These are phyloP conservation scores for Phytophthora megakarya DNA, from an alignment of 352 stramenopile species.

Conservation along the genomic window DNA sequence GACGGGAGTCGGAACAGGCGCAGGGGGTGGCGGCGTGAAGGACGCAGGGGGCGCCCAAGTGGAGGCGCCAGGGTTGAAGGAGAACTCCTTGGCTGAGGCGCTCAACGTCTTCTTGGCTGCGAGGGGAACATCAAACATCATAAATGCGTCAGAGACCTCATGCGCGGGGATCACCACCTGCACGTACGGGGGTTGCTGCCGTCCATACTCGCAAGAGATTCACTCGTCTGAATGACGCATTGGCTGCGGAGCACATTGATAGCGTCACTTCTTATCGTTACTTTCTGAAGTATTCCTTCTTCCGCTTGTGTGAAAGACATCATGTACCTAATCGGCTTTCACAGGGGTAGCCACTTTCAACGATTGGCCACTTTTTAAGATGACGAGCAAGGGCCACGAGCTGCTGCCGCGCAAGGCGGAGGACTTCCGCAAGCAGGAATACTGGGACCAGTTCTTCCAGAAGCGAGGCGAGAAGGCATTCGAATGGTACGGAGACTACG, in stretches of 20 bases:
- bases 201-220: conserved; percentile 33
- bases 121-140: background rate
- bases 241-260: background rate
- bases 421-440: conserved; percentile 74
- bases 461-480: conserved; percentile 75
- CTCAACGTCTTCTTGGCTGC: conserved; percentile 77
- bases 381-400: conserved; percentile 30
- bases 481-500: conserved; percentile 81
- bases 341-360: conserved; percentile 9
- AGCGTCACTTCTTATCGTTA: conserved; percentile 2
- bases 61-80: conserved; percentile 74
- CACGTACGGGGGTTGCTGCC: conserved; percentile 49
- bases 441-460: conserved; percentile 79
- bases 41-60: conserved; percentile 62
- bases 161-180: background rate
- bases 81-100: conserved; percentile 69
- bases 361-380: conserved; percentile 15
- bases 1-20: conserved; percentile 36
- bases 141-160: background rate
- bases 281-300: conserved; percentile 7
- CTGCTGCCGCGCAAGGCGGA: conserved; percentile 52
- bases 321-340: conserved; percentile 16
- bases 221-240: conserved; percentile 17
- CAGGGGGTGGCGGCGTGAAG: conserved; percentile 50
- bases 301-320: too few relatives aligned